Base-by-base conservation (phyloP, 345 rosid species). In the Gossypium longicalyx region DNA sequence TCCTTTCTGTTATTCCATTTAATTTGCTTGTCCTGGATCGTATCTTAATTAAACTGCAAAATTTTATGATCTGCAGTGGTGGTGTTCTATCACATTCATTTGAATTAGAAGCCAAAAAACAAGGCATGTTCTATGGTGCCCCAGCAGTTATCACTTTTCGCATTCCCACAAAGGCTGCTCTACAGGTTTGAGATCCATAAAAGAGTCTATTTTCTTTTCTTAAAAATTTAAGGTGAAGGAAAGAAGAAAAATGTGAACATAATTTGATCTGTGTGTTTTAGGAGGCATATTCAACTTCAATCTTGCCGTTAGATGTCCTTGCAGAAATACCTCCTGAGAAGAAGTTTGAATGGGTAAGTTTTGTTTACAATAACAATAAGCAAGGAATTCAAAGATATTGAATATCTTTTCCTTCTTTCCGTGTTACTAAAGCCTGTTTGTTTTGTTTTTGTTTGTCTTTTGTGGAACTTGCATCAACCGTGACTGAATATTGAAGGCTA, bases 71-170 rank as follows among this genome's bases (percentile, higher is more conserved):
- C 62, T 82, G 77, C 85, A 95, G 99, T 2, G 94, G 94, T 70
- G 94, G 89, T 72, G 74, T 91, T 78, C 76, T 93, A 58, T 91
- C 98, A 27, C 93, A 91, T 79, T 80, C 97, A 61, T 89, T 89
- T 77, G 98, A 93, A 80, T 76, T 95, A 78, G 98, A 93, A 75
- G 91, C 91, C 54, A 95, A 95, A 80, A 91, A 74, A 71, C 89
- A 89, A 72, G 93, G 95, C 34, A 70, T 89, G 82, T 93, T 86
- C 84, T 83, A 86, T 12, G 94, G 97, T 76, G 88, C 91, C 61
- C 99, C 97, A 23, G 98, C 99, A 23, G 74, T 91, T 1, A 74
- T 96, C 77, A 93, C 91, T 74, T 96, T 96, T 91, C 97, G 97
- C 11, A 74, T 93, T 77, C 97, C 98, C 29, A 88, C 97, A 2